Evolutionary conservation across 1,139 yeast species (phyloP).

Genomic region (Kazachstania sp.): DNA sequence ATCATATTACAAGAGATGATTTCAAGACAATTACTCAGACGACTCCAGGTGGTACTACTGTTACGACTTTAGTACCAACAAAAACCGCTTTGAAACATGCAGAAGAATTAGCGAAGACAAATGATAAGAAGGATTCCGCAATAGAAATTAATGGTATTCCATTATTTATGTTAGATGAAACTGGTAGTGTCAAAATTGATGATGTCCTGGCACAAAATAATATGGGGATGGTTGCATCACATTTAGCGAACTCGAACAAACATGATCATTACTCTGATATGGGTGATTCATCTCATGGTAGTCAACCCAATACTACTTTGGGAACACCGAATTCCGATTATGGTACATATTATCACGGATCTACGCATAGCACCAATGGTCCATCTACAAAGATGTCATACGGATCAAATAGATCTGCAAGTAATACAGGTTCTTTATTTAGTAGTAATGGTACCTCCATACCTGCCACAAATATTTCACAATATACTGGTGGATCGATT

Average conservation of each 20-base stretch:
- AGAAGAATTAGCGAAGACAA: constrained; percentile 31
- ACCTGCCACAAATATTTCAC: too few species aligned
- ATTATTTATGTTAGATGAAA: constrained; percentile 67
- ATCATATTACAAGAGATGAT: constrained; percentile 86
- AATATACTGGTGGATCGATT: too few species aligned
- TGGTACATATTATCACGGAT: neutral
- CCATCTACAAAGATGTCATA: neutral
- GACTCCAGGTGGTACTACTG: constrained; percentile 87
- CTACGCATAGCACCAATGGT: neutral
- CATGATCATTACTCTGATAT: neutral
- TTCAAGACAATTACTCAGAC: constrained; percentile 79
- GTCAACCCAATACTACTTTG: neutral
- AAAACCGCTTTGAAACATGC: constrained; percentile 51
- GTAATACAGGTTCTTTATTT: neutral
- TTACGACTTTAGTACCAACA: constrained; percentile 83
- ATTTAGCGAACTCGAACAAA: neutral
- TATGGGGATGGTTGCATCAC: neutral
- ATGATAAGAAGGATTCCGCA: constrained; percentile 17
- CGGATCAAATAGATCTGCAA: neutral
- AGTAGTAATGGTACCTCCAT: neutral
- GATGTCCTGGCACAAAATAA: neutral
- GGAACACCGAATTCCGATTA: neutral
- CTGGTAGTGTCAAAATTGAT: constrained; percentile 48
- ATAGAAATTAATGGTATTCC: constrained; percentile 66
- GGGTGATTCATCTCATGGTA: neutral